Conservation (phyloP, 179 eudicot species). For the Nepenthes alata region DNA sequence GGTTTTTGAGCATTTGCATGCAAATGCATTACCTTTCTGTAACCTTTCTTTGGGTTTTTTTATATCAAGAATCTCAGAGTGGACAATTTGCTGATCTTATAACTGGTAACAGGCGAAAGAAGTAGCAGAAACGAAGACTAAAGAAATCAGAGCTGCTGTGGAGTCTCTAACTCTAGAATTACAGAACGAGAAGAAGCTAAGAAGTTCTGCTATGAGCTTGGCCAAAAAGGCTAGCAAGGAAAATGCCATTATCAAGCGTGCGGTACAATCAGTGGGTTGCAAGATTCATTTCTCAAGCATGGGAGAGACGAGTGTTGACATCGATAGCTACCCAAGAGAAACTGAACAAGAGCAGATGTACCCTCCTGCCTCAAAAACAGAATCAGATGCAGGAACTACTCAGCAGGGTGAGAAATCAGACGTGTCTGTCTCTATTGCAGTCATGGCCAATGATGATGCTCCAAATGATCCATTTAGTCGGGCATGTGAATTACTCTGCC, state of each 20-base stretch:
- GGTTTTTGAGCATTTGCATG: too few relatives aligned
- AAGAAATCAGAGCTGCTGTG: constrained; percentile 34
- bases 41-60: too few relatives aligned
- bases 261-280: constrained; percentile 81
- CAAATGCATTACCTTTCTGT: too few relatives aligned
- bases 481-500: constrained; percentile 76
- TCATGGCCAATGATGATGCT: constrained; percentile 36
- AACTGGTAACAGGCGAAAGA: constrained; percentile 65
- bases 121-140: constrained; percentile 53
- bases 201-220: constrained; percentile 52
- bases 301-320: constrained; percentile 57
- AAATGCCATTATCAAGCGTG: constrained; percentile 75
- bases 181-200: constrained; percentile 56
- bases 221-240: constrained; percentile 62
- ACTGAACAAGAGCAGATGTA: constrained; percentile 26
- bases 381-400: constrained; percentile 18
- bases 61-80: too few relatives aligned
- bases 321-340: constrained; percentile 39
- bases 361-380: constrained; percentile 25
- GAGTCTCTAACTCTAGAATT: constrained; percentile 58
- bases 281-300: constrained; percentile 64
- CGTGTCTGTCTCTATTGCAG: constrained; percentile 42
- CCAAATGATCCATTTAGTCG: constrained; percentile 37
- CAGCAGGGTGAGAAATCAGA: constrained; percentile 54
- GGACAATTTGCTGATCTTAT: constrained; percentile 5